Conservation (phyloP, 78 protist genomes). For the Dictyostelium firmibasis region DNA sequence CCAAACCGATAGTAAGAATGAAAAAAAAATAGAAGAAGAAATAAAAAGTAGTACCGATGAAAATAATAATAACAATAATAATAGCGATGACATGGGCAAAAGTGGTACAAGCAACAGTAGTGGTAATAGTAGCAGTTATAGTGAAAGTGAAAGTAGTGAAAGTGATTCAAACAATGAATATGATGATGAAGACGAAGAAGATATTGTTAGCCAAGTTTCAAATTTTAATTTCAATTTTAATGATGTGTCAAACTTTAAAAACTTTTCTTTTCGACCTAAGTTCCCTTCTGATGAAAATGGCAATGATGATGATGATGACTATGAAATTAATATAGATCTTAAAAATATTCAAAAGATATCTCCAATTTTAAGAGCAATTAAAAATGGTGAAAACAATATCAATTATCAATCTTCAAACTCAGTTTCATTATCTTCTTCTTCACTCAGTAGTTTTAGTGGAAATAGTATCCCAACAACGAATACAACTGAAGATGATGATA, state of each 20-base stretch:
- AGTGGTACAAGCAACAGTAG: background rate
- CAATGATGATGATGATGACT: background rate
- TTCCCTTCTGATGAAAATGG: background rate
- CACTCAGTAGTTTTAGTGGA: background rate
- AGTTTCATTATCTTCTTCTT: background rate
- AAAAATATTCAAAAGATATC: slow-evolving; percentile 17
- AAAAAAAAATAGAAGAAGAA: background rate
- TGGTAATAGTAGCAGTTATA: background rate
- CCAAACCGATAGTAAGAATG: background rate
- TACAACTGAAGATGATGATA: background rate
- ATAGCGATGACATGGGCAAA: background rate
- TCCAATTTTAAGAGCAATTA: slow-evolving; percentile 17
- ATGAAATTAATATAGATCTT: background rate
- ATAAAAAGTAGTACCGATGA: background rate
- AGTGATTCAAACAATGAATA: background rate
- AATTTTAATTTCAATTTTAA: background rate
- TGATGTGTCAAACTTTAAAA: background rate
- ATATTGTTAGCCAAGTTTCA: background rate
- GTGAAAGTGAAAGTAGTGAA: background rate
- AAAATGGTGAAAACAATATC: background rate
- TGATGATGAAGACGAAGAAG: slow-evolving; percentile 1
- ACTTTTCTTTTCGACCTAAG: background rate
- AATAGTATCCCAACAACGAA: background rate
- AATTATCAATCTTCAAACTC: background rate
- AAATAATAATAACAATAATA: background rate